Percentiles rank a stretch among this genome's conserved stretches.
phyloP scores from a whole-genome alignment of 1,284 basidiomycete genomes.

The Xanthoconium separans region DNA sequence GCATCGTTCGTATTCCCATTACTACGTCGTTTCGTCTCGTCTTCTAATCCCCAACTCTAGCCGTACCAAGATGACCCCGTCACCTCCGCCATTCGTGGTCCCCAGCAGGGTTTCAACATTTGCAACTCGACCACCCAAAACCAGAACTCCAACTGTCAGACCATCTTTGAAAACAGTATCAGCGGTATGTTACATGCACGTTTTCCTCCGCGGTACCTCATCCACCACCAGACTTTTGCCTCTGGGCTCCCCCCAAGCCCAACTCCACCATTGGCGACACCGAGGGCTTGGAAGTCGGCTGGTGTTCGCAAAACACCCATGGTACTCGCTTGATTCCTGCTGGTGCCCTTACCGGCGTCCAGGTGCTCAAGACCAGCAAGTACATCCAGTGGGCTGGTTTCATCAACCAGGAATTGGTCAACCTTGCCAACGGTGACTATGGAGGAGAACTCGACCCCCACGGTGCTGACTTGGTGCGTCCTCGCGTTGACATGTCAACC shows the following conservation, averaged over 20 bases:
- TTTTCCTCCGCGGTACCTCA: background rate
- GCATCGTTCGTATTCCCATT: slow-evolving; percentile 40
- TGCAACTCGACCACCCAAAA: slow-evolving; percentile 51
- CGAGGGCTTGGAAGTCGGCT: slow-evolving; percentile 60
- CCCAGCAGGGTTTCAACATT: slow-evolving; percentile 42
- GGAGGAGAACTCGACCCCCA: slow-evolving; percentile 75
- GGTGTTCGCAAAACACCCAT: slow-evolving; percentile 55
- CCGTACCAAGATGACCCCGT: slow-evolving; percentile 45
- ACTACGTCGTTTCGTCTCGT: background rate
- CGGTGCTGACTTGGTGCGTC: slow-evolving; percentile 53
- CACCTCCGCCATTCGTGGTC: slow-evolving; percentile 42
- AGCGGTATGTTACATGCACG: slow-evolving; percentile 19
- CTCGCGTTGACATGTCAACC: too few species aligned
- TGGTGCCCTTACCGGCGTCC: slow-evolving; percentile 48
- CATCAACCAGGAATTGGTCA: slow-evolving; percentile 61
- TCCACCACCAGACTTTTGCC: slow-evolving; percentile 36
- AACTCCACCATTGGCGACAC: slow-evolving; percentile 48
- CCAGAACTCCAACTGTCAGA: slow-evolving; percentile 44
- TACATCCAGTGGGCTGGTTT: slow-evolving; percentile 65
- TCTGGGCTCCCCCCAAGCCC: slow-evolving; percentile 37
- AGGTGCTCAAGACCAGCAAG: slow-evolving; percentile 55
- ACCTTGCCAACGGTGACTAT: slow-evolving; percentile 50
- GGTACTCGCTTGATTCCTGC: slow-evolving; percentile 59
- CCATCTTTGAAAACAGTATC: slow-evolving; percentile 35
- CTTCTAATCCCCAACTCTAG: slow-evolving; percentile 10